phyloP scores from a whole-genome alignment of 2,329 filamentous ascomycete genomes.

The Ascochyta rabiei region DNA sequence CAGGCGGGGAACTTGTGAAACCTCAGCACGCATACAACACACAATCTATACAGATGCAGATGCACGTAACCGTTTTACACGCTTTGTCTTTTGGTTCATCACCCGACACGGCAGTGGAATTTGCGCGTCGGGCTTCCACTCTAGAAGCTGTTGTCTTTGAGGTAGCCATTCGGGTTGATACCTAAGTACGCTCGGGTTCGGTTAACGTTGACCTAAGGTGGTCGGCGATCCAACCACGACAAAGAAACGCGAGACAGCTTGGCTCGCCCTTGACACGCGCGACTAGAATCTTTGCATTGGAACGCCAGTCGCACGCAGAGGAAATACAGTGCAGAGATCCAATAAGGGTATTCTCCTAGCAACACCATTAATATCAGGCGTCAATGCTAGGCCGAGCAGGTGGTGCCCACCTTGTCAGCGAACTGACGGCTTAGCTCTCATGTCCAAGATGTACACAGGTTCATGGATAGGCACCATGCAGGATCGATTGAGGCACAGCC shows the following conservation, averaged over 20 bases:
- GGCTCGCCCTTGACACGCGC: not conserved
- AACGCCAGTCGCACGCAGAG: conserved; percentile 3
- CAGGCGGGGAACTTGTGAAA: not conserved
- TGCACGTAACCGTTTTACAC: not conserved
- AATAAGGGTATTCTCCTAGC: not conserved
- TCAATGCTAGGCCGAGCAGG: not conserved
- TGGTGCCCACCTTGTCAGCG: no score
- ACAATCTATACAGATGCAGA: conserved; percentile 1
- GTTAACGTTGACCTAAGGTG: not conserved
- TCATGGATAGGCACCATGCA: not conserved
- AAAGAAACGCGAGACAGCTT: conserved; percentile 4
- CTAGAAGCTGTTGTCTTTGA: not conserved
- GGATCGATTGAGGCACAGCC: not conserved
- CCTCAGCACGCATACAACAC: not conserved
- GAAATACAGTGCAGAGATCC: not conserved
- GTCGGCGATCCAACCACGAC: not conserved
- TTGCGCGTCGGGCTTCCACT: not conserved
- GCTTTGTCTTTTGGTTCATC: not conserved
- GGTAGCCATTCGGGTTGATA: not conserved
- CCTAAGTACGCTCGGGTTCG: not conserved
- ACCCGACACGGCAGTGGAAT: not conserved
- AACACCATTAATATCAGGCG: not conserved
- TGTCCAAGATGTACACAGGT: not conserved
- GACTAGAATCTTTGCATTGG: conserved; percentile 9
- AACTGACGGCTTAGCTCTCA: conserved; percentile 7